phyloP scores from a whole-genome alignment of 148 eudicot genomes.

The Rhododendron griersonianum region DNA sequence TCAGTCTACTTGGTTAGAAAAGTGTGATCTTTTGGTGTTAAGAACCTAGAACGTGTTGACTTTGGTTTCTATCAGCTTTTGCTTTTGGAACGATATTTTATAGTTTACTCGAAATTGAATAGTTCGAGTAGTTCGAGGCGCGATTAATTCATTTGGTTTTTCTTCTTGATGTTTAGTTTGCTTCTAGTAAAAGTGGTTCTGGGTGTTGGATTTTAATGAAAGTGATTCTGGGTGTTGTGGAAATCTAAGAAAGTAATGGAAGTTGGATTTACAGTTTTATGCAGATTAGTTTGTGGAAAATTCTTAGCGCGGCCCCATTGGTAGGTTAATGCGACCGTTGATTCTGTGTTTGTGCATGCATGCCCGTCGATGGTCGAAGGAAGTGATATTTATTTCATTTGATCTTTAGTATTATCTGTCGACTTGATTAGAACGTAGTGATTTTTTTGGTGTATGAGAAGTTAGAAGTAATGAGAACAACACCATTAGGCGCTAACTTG shows the following conservation, averaged over 20 bases:
- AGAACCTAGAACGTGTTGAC: neutral
- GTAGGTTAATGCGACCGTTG: neutral
- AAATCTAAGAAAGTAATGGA: neutral
- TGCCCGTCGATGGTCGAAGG: no score
- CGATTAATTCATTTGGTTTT: neutral
- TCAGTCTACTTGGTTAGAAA: neutral
- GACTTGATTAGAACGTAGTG: neutral
- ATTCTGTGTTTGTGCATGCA: neutral
- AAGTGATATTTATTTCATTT: no score
- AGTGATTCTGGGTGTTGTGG: neutral
- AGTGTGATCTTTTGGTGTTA: neutral
- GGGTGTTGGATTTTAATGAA: neutral
- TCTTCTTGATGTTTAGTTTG: neutral
- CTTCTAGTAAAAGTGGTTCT: neutral
- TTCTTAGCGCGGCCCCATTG: no score
- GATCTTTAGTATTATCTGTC: neutral
- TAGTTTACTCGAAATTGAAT: neutral
- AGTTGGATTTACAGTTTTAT: neutral
- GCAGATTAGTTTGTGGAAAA: neutral
- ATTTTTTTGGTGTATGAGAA: neutral
- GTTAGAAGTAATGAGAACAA: neutral
- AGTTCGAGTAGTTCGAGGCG: neutral
- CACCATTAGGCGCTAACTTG: neutral
- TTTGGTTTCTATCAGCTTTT: neutral
- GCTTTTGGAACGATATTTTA: neutral